Evolutionary conservation across 2,329 filamentous ascomycete genomes (phyloP).

Genomic region (Didymella keratinophila): DNA sequence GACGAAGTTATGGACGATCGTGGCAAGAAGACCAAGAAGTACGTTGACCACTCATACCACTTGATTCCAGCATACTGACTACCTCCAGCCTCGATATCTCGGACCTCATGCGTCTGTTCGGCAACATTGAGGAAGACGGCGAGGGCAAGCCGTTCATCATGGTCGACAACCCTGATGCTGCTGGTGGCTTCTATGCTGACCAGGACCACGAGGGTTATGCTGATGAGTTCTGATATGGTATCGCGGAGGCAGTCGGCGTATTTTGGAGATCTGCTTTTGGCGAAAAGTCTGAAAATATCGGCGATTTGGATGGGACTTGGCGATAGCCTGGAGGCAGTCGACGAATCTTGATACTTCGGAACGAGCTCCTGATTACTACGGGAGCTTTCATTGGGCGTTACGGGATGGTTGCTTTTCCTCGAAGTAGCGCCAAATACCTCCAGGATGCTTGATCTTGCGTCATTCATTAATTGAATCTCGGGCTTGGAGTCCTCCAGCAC

Average conservation of each 20-base stretch:
- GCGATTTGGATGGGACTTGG: not conserved
- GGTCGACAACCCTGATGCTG: constrained; percentile 44
- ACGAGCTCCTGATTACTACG: constrained; percentile 21
- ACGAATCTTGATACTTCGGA: not conserved
- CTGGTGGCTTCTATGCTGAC: constrained; percentile 43
- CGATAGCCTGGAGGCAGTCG: constrained; percentile 3
- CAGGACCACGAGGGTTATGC: constrained; percentile 44
- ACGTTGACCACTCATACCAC: not conserved
- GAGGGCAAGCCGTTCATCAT: constrained; percentile 54
- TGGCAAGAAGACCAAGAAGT: constrained; percentile 40
- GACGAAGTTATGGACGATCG: constrained; percentile 55
- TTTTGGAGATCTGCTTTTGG: no score
- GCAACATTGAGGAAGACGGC: constrained; percentile 50
- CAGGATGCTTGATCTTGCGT: not conserved
- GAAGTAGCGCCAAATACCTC: constrained; percentile 18
- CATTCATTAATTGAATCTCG: not conserved
- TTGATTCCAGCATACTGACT: constrained; percentile 11
- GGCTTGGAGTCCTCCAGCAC: not conserved
- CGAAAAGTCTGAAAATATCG: no score
- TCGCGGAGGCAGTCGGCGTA: not conserved
- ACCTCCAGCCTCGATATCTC: constrained; percentile 39
- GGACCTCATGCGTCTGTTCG: constrained; percentile 59
- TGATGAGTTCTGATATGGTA: constrained; percentile 32
- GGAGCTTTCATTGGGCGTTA: constrained; percentile 24
- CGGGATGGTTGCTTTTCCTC: constrained; percentile 21